Base-by-base conservation (phyloP, 306 rosid species). In the Cotoneaster glaucophyllus region DNA sequence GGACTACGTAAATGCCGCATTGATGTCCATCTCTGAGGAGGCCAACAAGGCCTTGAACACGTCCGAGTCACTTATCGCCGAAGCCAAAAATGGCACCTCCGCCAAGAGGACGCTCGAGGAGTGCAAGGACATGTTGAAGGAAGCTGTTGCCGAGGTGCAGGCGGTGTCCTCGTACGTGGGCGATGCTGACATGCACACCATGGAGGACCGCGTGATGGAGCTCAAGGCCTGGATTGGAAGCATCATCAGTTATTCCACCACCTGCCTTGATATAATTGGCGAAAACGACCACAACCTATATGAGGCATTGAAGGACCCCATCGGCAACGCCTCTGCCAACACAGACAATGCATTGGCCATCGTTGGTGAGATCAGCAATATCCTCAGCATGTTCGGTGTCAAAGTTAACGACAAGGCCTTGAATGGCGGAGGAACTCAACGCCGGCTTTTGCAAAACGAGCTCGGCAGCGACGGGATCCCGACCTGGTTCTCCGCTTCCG, bases 211-310 rank as follows among this genome's bases (percentile, higher is more conserved):
- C 11, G 1, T 68, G 1, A 69, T 77, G 4, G 95, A 91, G 54
- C 31, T 93, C 29, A 85, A 74, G 79, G 89, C 78, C 9, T 93
- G 98, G 98, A 66, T 93, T 25, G 82, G 90, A 1, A 81, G 93
- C 0, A 90, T 88, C 50, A 68, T 89, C 76, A 79, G 93, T 0
- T 91, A 84, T 70, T 84, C 87, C 3, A 82, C 85, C 44, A 45
- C 85, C 0, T 92, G 97, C 72, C 64, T 82, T 37, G 93, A 88
- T 1, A 57, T 70, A 13, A 28, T 70, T 5, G 85, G 84, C 0
- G 79, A 83, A 1, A 85, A 87, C 4, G 71, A 59, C 3, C 84
- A 69, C 11, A 86, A 80, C 0, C 56, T 74, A 3, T 82, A 79
- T 63, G 64, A 70, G 21, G 58, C 80, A 21, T 50, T 91, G 80